A percentile compares a stretch with the other conserved stretches of the same genome.
Conservation (phyloP, 2,329 filamentous ascomycete species). For the Fonsecaea pedrosoi region DNA sequence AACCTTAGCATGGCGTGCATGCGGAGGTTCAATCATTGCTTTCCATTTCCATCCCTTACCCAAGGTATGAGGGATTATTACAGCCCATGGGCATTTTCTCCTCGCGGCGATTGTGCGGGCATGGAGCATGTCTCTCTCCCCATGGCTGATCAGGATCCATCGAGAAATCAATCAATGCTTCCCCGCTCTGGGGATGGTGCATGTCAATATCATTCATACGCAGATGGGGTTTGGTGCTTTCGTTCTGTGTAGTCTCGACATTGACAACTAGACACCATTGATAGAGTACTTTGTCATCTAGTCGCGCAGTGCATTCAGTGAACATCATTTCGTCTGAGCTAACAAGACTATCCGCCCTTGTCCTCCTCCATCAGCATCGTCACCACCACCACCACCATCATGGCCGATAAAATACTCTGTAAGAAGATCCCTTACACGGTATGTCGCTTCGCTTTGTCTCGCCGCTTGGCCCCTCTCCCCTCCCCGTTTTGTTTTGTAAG, state of each 20-base stretch:
- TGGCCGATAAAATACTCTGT: conserved; percentile 13
- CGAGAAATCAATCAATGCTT: background rate
- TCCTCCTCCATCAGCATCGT: too few species aligned
- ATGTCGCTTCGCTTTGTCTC: background rate
- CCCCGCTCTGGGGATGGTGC: conserved; percentile 1
- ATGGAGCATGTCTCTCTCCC: background rate
- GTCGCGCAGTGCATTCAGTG: background rate
- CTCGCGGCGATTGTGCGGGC: conserved; percentile 13
- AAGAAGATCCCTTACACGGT: conserved; percentile 24
- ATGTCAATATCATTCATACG: background rate
- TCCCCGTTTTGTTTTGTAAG: too few species aligned
- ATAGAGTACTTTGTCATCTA: background rate
- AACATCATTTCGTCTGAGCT: too few species aligned
- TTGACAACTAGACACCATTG: background rate
- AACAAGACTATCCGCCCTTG: too few species aligned
- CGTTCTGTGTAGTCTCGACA: too few species aligned
- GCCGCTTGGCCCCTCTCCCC: background rate
- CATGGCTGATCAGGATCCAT: background rate
- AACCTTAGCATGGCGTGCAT: background rate
- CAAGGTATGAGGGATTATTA: too few species aligned
- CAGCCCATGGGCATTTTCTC: conserved; percentile 3
- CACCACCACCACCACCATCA: background rate
- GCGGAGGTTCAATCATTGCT: conserved; percentile 13
- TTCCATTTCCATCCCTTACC: background rate
- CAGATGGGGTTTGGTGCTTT: too few species aligned